Percentiles rank a stretch among this genome's conserved stretches.
phyloP scores from a whole-genome alignment of 257 asterid species.

The Vinca minor region DNA sequence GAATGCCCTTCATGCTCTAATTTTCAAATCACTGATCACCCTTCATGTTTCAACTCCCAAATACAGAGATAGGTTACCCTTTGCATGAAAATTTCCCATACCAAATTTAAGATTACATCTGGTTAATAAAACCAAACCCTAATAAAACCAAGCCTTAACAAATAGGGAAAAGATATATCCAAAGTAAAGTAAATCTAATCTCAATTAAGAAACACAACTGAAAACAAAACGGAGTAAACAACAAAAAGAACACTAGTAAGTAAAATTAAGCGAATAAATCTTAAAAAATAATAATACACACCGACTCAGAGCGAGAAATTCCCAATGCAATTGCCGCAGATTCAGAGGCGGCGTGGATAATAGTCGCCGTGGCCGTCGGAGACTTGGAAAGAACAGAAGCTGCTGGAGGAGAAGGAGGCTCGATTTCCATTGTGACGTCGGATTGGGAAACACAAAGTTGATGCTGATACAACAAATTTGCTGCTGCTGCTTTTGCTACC shows the following conservation, averaged over 20 bases:
- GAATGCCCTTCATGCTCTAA: too few relatives aligned
- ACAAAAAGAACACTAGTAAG: neutral
- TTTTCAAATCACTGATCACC: too few relatives aligned
- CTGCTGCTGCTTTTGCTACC: slow-evolving; percentile 24
- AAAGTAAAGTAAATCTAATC: neutral
- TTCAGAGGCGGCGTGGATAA: slow-evolving; percentile 19
- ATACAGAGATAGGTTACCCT: neutral
- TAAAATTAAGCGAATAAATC: neutral
- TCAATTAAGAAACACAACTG: neutral
- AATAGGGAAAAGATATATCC: neutral
- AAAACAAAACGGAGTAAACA: neutral
- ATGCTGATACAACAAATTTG: slow-evolving; percentile 22
- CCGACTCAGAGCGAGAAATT: too few relatives aligned
- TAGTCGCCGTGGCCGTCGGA: neutral
- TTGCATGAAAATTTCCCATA: neutral
- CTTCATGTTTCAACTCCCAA: too few relatives aligned
- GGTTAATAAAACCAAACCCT: neutral
- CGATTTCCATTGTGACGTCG: neutral
- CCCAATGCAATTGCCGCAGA: too few relatives aligned
- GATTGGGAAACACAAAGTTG: slow-evolving; percentile 16
- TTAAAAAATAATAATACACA: slow-evolving; percentile 10
- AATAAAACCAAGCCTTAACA: too few relatives aligned
- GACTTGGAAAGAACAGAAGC: slow-evolving; percentile 19
- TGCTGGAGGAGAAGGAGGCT: neutral
- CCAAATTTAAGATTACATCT: neutral